These are phyloP conservation scores for Vickermania ingenoplastis DNA, from an alignment of 208 protist species.

Conservation along the genomic window DNA sequence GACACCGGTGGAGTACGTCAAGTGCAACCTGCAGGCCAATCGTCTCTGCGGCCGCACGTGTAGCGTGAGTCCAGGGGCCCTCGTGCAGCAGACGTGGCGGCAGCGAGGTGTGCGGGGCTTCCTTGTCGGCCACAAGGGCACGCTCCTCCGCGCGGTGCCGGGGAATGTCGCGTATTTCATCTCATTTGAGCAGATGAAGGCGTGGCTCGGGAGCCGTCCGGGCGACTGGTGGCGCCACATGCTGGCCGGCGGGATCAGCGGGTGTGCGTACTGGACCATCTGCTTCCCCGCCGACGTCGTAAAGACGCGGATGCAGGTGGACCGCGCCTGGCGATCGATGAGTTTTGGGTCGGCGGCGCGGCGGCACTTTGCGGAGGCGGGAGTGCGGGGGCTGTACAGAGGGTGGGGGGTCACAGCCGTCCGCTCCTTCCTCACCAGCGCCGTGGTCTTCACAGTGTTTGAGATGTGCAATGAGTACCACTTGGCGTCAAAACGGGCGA, in stretches of 20 bases:
- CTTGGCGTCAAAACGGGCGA: no score
- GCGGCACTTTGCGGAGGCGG: slow-evolving; percentile 22
- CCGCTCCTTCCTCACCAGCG: slow-evolving; percentile 35
- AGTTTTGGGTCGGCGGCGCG: slow-evolving; percentile 14
- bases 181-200: slow-evolving; percentile 47
- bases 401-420: slow-evolving; percentile 27
- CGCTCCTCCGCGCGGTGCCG: slow-evolving; percentile 48
- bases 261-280: slow-evolving; percentile 65
- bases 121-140: slow-evolving; percentile 52
- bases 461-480: slow-evolving; percentile 3
- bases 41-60: slow-evolving; percentile 4
- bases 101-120: slow-evolving; percentile 30
- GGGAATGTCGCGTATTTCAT: slow-evolving; percentile 73
- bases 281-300: slow-evolving; percentile 79
- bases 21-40: slow-evolving; percentile 53
- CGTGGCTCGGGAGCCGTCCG: slow-evolving; percentile 21
- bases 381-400: slow-evolving; percentile 28
- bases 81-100: slow-evolving; percentile 5
- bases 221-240: slow-evolving; percentile 37
- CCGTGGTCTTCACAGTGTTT: slow-evolving; percentile 27
- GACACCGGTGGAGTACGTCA: slow-evolving; percentile 57
- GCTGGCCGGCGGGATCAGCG: slow-evolving; percentile 65
- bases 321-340: slow-evolving; percentile 7
- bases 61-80: not conserved
- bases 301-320: slow-evolving; percentile 65